Evolutionary conservation across 73 alveolate species (phyloP).

Genomic region (Tetrahymena borealis): DNA sequence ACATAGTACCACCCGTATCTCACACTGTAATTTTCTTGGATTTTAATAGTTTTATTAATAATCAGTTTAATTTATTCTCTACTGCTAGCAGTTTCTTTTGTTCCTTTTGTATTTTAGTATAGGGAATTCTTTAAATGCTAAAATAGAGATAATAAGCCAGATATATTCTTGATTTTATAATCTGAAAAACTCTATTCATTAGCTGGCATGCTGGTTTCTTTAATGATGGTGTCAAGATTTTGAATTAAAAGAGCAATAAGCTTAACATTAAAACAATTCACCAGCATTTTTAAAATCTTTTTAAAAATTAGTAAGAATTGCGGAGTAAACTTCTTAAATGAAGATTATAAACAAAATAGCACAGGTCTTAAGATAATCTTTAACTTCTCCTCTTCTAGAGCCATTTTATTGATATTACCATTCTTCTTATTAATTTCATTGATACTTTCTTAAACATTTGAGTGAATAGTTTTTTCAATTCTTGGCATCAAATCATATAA

Average conservation of each 20-base stretch:
- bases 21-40: neutral
- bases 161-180: neutral
- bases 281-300: neutral
- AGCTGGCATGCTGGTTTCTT: neutral
- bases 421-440: neutral
- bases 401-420: neutral
- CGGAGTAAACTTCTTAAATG: neutral
- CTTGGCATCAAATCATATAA: neutral
- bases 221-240: neutral
- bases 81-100: neutral
- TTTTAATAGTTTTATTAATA: neutral
- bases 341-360: neutral
- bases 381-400: neutral
- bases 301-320: neutral
- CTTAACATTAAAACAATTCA: neutral
- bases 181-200: neutral
- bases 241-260: neutral
- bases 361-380: neutral
- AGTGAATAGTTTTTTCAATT: neutral
- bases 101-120: neutral
- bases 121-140: neutral
- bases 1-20: neutral
- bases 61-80: neutral
- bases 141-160: neutral
- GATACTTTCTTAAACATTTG: neutral